Base-by-base conservation (phyloP, 495 filamentous ascomycete genomes). In the Saxispiralis lemnorum region DNA sequence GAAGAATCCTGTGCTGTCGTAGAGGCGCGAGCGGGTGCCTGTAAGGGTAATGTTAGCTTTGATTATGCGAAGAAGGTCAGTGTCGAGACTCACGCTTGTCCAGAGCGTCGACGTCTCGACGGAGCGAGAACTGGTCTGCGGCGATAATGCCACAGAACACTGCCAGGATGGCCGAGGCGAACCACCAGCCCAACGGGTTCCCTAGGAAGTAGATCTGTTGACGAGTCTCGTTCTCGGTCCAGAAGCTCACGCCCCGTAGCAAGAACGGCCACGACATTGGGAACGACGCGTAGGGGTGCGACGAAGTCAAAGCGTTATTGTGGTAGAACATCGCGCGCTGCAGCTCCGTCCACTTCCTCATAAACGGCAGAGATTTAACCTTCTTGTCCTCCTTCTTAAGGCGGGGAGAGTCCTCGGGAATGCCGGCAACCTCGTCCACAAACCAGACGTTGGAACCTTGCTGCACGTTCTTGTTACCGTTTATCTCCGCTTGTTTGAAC, bases 211-310 rank as follows among this genome's bases (percentile, higher is more conserved):
- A 97, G 54, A 97, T 97, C 64, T 97, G 89, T 63, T 89, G 80
- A 21, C 82, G 75, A 9, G 88, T 95, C 36, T 93, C 85, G 59
- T 88, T 89, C 59, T 97, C 81, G 9, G 89, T 97, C 89, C 89
- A 97, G 77, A 97, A 97, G 59, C 85, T 93, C 47, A 97, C 92
- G 55, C 89, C 89, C 11, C 92, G 78, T 31, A 97, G 68, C 48
- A 97, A 69, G 75, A 96, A 95, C 0, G 89, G 89, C 89, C 89
- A 97, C 54, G 89, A 81, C 64, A 87, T 83, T n/a, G 89, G 89
- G 56, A 83, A 78, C 49, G 81, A 89, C 19, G 89, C 76, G 56
- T 97, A 97, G 1, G 89, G 89, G 59, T 97, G 89, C 56, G 83
- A 92, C 64, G 82, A 88, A 31, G 89, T 97, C 58, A 97, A 65